A percentile compares a stretch with the other conserved stretches of the same genome.
Evolutionary conservation across 495 filamentous ascomycete species (phyloP).

Genomic region (Podospora pseudocomata): DNA sequence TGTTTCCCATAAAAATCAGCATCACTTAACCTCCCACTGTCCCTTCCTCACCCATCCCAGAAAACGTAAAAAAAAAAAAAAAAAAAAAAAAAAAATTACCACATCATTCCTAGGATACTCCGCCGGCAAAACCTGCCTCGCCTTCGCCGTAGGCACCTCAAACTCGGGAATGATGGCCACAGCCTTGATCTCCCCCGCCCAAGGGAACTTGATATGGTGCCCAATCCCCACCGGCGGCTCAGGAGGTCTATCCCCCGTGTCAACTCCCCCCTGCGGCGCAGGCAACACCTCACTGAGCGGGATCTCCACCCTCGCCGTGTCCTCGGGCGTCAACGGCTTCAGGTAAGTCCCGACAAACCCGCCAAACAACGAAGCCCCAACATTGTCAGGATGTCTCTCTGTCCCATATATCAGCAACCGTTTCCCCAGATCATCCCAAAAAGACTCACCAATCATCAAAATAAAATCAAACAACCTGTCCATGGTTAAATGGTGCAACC

Average conservation of each 20-base stretch:
- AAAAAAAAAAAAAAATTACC: conserved; percentile 41
- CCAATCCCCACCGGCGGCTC: conserved; percentile 88
- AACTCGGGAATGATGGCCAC: conserved; percentile 94
- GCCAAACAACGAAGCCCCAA: conserved; percentile 89
- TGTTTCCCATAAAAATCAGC: conserved; percentile 25
- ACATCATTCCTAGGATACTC: conserved; percentile 74
- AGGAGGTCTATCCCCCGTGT: conserved; percentile 78
- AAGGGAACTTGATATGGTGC: conserved; percentile 86
- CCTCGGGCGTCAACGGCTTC: conserved; percentile 80
- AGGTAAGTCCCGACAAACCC: conserved; percentile 97
- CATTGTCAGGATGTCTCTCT: conserved; percentile 96
- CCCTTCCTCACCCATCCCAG: conserved; percentile 4
- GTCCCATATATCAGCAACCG: conserved; percentile 4
- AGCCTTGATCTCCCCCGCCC: conserved; percentile 90
- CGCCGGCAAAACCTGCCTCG: conserved; percentile 74
- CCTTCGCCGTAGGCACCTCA: conserved; percentile 84
- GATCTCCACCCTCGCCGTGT: conserved; percentile 83
- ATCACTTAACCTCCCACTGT: not conserved
- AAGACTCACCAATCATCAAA: conserved; percentile 72
- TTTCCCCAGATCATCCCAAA: not conserved
- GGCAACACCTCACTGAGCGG: conserved; percentile 93
- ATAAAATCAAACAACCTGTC: conserved; percentile 90
- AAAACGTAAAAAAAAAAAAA: not conserved
- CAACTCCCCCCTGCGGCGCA: conserved; percentile 76
- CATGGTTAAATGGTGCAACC: conserved; percentile 69